Evolutionary conservation across 768 basidiomycete genomes (phyloP).

Genomic region (Hygrophoropsis aurantiaca): DNA sequence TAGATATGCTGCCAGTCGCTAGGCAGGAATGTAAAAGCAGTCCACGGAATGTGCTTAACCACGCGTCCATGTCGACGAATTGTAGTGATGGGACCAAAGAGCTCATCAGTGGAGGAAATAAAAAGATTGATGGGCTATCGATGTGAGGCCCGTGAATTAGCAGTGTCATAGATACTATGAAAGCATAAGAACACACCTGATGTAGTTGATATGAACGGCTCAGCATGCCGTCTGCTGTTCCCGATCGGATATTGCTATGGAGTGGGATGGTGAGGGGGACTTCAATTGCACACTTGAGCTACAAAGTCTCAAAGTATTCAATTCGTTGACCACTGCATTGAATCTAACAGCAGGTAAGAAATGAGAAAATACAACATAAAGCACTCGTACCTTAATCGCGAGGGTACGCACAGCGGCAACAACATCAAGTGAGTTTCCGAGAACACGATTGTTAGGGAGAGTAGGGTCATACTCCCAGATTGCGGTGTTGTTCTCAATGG

Average conservation of each 20-base stretch:
- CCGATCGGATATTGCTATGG: conserved; percentile 24
- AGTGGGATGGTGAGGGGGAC: conserved; percentile 18
- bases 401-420: conserved; percentile 29
- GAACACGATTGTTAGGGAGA: conserved; percentile 18
- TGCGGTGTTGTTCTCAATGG: conserved; percentile 24
- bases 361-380: background rate
- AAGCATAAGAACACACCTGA: conserved; percentile 6
- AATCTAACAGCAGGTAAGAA: conserved; percentile 21
- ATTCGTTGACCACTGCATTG: conserved; percentile 22
- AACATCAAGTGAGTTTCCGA: conserved; percentile 27
- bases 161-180: too few species aligned
- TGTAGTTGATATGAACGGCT: conserved; percentile 12
- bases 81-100: conserved; percentile 29
- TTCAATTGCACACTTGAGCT: conserved; percentile 11
- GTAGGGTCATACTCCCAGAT: conserved; percentile 36
- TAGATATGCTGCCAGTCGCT: conserved; percentile 20
- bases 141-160: too few species aligned
- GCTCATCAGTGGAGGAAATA: conserved; percentile 16
- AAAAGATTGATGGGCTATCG: conserved; percentile 9
- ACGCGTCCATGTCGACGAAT: conserved; percentile 14
- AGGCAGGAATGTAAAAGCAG: conserved; percentile 15
- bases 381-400: conserved; percentile 27
- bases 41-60: conserved; percentile 25
- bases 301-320: conserved; percentile 19
- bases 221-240: conserved; percentile 23